Evolutionary conservation across 257 asterid genomes (phyloP).

Genomic region (Nicotiana sylvestris): DNA sequence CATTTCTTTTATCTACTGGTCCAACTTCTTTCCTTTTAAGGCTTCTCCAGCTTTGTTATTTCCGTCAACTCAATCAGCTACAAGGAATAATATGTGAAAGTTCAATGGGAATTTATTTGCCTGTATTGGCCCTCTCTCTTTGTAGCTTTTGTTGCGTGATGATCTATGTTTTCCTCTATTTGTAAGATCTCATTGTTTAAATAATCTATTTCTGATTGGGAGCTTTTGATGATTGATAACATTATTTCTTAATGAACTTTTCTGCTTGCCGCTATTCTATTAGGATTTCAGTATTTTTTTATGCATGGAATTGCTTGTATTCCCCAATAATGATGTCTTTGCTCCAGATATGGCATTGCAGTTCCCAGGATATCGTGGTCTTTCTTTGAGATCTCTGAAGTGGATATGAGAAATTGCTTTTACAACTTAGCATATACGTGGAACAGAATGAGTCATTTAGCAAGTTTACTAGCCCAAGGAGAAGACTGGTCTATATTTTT

Average conservation of each 20-base stretch:
- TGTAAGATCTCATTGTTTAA: neutral
- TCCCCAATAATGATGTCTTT: slow-evolving; percentile 6
- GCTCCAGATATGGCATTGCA: slow-evolving; percentile 48
- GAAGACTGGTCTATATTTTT: slow-evolving; percentile 79
- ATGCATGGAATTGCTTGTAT: slow-evolving; percentile 1
- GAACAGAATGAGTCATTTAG: slow-evolving; percentile 50
- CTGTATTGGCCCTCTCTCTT: neutral
- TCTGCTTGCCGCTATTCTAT: neutral
- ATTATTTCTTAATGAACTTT: slow-evolving; percentile 1
- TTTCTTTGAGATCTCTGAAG: slow-evolving; percentile 80
- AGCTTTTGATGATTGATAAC: neutral
- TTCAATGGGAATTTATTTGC: neutral
- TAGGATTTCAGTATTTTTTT: neutral
- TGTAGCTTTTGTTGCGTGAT: neutral
- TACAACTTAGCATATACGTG: slow-evolving; percentile 45
- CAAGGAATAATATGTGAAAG: neutral
- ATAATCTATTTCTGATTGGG: neutral
- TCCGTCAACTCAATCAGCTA: neutral
- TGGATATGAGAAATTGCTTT: slow-evolving; percentile 46
- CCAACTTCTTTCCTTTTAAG: neutral
- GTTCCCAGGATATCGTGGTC: slow-evolving; percentile 63
- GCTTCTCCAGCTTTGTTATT: neutral
- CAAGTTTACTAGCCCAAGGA: slow-evolving; percentile 65
- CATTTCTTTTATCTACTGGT: neutral
- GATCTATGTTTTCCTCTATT: neutral